These are phyloP conservation scores for Neurospora africana DNA, from an alignment of 495 filamentous ascomycete species.

Conservation along the genomic window DNA sequence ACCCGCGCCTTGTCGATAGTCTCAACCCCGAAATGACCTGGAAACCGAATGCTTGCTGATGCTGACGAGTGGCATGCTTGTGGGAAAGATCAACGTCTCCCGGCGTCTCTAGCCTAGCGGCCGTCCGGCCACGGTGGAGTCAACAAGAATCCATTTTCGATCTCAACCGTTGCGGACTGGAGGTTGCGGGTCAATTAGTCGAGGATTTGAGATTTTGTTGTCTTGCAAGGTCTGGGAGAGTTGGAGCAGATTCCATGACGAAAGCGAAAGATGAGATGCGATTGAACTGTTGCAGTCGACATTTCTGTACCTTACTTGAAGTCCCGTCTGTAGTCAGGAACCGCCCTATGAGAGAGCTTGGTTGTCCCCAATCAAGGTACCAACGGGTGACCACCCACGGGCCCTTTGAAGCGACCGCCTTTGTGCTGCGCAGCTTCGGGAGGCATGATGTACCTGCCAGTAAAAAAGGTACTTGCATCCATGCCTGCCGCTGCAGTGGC, in stretches of 20 bases:
- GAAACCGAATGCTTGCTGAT: neutral
- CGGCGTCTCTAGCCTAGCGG: neutral
- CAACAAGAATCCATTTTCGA: neutral
- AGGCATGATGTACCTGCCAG: neutral
- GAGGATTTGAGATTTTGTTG: neutral
- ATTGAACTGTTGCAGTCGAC: neutral
- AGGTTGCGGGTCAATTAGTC: neutral
- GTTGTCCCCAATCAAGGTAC: neutral
- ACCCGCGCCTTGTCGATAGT: neutral
- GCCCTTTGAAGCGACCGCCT: neutral
- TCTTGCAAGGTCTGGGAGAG: neutral
- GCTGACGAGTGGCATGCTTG: neutral
- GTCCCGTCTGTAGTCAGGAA: constrained; percentile 6
- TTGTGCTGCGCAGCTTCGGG: neutral
- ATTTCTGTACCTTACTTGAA: neutral
- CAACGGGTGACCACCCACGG: neutral
- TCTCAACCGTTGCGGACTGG: neutral
- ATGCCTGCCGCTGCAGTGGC: neutral
- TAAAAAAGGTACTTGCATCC: neutral
- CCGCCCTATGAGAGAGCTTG: constrained; percentile 10
- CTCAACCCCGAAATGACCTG: neutral
- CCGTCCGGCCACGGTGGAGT: neutral
- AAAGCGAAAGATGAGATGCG: neutral
- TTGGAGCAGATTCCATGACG: neutral
- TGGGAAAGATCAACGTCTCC: neutral